phyloP scores from a whole-genome alignment of 139 green algal genomes.

The Microglena sp. region DNA sequence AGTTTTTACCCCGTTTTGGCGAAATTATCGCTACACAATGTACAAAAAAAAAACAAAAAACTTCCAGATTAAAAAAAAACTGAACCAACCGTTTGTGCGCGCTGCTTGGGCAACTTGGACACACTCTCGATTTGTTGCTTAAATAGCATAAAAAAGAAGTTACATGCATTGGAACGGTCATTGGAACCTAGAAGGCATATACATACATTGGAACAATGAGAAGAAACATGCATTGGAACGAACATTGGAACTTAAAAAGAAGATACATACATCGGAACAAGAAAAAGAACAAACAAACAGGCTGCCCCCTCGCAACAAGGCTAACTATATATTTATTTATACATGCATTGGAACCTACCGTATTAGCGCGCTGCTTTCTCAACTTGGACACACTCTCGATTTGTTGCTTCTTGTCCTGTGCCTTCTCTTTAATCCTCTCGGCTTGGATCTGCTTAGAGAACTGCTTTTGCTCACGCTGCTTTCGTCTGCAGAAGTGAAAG shows the following conservation, averaged over 20 bases:
- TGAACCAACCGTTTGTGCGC: slow-evolving; percentile 39
- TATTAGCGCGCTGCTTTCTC: slow-evolving; percentile 56
- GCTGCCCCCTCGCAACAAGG: not conserved
- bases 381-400: slow-evolving; percentile 75
- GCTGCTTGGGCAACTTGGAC: slow-evolving; percentile 39
- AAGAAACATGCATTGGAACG: not conserved
- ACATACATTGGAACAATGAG: not conserved
- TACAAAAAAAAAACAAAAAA: no score
- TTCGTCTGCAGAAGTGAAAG: slow-evolving; percentile 51
- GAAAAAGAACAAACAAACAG: not conserved
- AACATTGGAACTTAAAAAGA: not conserved
- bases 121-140: slow-evolving; percentile 75
- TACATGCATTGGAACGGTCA: not conserved
- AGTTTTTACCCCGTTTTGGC: not conserved
- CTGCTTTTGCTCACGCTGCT: slow-evolving; percentile 83
- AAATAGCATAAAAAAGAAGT: not conserved
- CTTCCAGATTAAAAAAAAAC: no score
- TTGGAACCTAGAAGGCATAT: not conserved
- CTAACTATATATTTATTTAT: not conserved
- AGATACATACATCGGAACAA: not conserved
- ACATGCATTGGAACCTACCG: slow-evolving; percentile 8
- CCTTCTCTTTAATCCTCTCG: slow-evolving; percentile 74
- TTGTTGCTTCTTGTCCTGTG: slow-evolving; percentile 69
- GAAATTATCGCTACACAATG: not conserved
- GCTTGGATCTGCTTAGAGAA: slow-evolving; percentile 86